Evolutionary conservation across 495 filamentous ascomycete species (phyloP).

Genomic region (Cladorrhinum samala): DNA sequence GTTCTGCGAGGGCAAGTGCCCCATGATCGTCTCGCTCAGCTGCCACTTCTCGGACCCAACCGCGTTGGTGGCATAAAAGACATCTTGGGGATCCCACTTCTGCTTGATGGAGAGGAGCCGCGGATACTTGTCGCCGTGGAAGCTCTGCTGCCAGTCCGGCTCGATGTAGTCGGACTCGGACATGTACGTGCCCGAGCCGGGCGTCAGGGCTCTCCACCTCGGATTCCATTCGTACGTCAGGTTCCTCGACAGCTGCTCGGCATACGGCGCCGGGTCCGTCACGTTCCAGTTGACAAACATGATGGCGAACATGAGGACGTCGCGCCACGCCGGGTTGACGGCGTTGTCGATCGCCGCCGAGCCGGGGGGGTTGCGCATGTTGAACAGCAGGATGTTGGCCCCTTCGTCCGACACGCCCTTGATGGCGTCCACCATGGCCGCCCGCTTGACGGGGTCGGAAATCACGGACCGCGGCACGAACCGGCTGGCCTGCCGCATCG

Average conservation of each 20-base stretch:
- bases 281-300: slow-evolving; percentile 14
- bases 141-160: slow-evolving; percentile 53
- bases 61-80: slow-evolving; percentile 50
- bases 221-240: slow-evolving; percentile 10
- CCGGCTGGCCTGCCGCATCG: slow-evolving; percentile 35
- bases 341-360: slow-evolving; percentile 28
- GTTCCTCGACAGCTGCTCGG: background rate
- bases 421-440: slow-evolving; percentile 36
- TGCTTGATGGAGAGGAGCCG: slow-evolving; percentile 45
- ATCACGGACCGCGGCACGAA: slow-evolving; percentile 43
- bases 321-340: slow-evolving; percentile 41
- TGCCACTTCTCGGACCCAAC: slow-evolving; percentile 50
- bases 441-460: slow-evolving; percentile 24
- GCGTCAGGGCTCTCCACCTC: slow-evolving; percentile 16
- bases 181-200: slow-evolving; percentile 37
- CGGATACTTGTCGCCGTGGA: slow-evolving; percentile 50
- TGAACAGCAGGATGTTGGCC: slow-evolving; percentile 40
- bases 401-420: slow-evolving; percentile 34
- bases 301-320: slow-evolving; percentile 36
- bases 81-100: slow-evolving; percentile 43
- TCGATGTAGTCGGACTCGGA: slow-evolving; percentile 48
- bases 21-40: slow-evolving; percentile 1
- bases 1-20: background rate
- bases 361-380: slow-evolving; percentile 37
- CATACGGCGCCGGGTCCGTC: background rate